Conservation (phyloP, 2,329 filamentous ascomycete species). For the Colletotrichum gigasporum region DNA sequence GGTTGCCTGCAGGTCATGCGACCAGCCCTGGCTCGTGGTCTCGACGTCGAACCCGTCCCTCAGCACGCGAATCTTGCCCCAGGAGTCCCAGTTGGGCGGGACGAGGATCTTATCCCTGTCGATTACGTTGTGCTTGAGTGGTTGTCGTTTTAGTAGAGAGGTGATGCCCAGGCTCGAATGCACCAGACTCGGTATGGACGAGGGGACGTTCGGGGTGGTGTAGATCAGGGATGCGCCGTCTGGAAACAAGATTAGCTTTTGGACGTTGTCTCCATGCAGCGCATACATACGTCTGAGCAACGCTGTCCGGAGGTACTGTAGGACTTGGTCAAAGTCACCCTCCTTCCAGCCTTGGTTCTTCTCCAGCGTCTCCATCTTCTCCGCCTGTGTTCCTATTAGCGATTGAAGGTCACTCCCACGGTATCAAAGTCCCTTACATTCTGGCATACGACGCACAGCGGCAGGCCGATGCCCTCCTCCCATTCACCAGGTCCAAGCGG, state of each 20-base stretch:
- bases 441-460: slow-evolving; percentile 94
- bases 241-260: slow-evolving; percentile 48
- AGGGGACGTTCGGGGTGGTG: slow-evolving; percentile 79
- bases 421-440: slow-evolving; percentile 67
- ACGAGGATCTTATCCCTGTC: slow-evolving; percentile 95
- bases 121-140: slow-evolving; percentile 89
- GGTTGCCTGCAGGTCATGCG: slow-evolving; percentile 77
- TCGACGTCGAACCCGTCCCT: slow-evolving; percentile 94
- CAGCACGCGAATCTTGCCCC: slow-evolving; percentile 94
- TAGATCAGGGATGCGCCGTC: slow-evolving; percentile 88
- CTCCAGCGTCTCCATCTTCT: slow-evolving; percentile 91
- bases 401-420: background rate
- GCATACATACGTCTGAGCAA: slow-evolving; percentile 78
- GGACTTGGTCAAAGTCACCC: slow-evolving; percentile 93
- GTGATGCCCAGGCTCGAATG: slow-evolving; percentile 89
- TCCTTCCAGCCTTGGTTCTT: slow-evolving; percentile 94
- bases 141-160: slow-evolving; percentile 80
- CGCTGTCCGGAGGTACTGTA: slow-evolving; percentile 91
- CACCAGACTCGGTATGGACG: slow-evolving; percentile 80
- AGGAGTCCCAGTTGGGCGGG: slow-evolving; percentile 97
- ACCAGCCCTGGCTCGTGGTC: slow-evolving; percentile 85
- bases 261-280: background rate
- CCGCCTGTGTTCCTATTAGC: slow-evolving; percentile 63
- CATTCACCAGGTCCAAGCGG: slow-evolving; percentile 90
- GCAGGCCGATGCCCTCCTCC: slow-evolving; percentile 88